Evolutionary conservation across 2,329 filamentous ascomycete species (phyloP).

Genomic region (Acrodontium crateriforme): DNA sequence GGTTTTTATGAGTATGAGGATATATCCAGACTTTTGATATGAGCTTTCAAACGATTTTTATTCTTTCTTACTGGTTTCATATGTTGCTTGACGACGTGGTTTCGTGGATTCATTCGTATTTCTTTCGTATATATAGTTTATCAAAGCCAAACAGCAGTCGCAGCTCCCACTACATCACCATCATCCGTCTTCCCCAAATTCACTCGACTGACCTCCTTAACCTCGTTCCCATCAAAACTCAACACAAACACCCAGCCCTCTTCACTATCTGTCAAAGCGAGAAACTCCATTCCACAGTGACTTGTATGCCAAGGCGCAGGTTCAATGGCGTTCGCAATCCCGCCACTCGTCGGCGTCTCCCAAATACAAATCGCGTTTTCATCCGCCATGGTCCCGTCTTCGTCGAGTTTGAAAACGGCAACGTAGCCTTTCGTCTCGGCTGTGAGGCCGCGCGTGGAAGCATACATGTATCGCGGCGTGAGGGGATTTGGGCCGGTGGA

Average conservation of each 20-base stretch:
- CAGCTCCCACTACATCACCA: conserved; percentile 17
- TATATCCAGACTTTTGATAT: too few relatives aligned
- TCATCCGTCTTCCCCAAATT: conserved; percentile 18
- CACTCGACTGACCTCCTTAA: conserved; percentile 17
- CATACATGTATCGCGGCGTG: conserved; percentile 19
- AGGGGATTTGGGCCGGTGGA: conserved; percentile 14
- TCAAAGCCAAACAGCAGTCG: conserved; percentile 23
- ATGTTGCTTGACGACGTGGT: too few relatives aligned
- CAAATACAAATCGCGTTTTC: conserved; percentile 19
- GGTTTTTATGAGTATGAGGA: too few relatives aligned
- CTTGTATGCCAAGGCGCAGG: conserved; percentile 15
- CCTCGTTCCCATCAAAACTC: conserved; percentile 18
- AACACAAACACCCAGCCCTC: conserved; percentile 21
- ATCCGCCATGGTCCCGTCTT: conserved; percentile 11
- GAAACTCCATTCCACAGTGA: conserved; percentile 13
- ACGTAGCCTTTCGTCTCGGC: conserved; percentile 20
- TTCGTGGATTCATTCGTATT: too few relatives aligned
- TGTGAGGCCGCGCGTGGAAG: conserved; percentile 21
- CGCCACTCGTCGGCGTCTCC: conserved; percentile 23
- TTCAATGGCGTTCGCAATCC: conserved; percentile 23
- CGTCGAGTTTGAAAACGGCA: conserved; percentile 15
- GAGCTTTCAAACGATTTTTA: too few relatives aligned
- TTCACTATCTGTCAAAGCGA: conserved; percentile 23
- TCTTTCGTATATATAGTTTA: too few relatives aligned
- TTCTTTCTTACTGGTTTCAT: too few relatives aligned